phyloP scores from a whole-genome alignment of 352 stramenopile species.

The Globisporangium spiculum region DNA sequence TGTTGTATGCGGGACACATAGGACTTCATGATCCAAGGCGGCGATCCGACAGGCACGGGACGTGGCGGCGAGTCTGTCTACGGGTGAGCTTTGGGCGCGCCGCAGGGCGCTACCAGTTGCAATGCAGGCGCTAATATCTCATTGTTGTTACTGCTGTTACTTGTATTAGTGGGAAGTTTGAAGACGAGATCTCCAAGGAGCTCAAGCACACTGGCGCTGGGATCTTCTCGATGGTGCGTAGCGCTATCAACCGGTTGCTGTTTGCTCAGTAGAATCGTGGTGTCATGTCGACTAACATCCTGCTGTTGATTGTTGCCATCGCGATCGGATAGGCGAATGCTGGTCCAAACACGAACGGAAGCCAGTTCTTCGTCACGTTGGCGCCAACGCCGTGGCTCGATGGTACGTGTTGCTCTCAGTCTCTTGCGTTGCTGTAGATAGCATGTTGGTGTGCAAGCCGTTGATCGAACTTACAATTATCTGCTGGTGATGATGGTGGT shows the following conservation, averaged over 20 bases:
- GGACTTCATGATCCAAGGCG: conserved; percentile 97
- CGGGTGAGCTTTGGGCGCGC: conserved; percentile 36
- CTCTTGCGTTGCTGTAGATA: too few species aligned
- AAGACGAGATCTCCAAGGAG: conserved; percentile 91
- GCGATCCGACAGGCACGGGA: conserved; percentile 93
- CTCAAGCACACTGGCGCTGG: conserved; percentile 94
- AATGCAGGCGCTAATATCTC: neutral
- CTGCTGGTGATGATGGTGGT: neutral
- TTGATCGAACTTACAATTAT: too few species aligned
- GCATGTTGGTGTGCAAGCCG: too few species aligned
- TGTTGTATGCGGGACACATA: conserved; percentile 14
- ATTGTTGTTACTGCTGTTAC: neutral
- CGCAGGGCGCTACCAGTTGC: neutral
- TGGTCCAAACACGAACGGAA: conserved; percentile 90
- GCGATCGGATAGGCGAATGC: conserved; percentile 68
- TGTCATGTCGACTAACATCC: neutral
- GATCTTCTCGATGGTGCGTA: conserved; percentile 83
- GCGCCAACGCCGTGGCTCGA: conserved; percentile 93
- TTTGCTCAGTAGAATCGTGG: neutral
- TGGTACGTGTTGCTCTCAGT: conserved; percentile 23
- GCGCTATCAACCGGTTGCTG: neutral
- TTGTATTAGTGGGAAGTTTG: conserved; percentile 83
- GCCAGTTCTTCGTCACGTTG: conserved; percentile 94
- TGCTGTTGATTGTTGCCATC: neutral
- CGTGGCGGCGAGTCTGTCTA: conserved; percentile 91